These are phyloP conservation scores for Juglanconis oblonga DNA, from an alignment of 2,329 filamentous ascomycete species.

Conservation along the genomic window DNA sequence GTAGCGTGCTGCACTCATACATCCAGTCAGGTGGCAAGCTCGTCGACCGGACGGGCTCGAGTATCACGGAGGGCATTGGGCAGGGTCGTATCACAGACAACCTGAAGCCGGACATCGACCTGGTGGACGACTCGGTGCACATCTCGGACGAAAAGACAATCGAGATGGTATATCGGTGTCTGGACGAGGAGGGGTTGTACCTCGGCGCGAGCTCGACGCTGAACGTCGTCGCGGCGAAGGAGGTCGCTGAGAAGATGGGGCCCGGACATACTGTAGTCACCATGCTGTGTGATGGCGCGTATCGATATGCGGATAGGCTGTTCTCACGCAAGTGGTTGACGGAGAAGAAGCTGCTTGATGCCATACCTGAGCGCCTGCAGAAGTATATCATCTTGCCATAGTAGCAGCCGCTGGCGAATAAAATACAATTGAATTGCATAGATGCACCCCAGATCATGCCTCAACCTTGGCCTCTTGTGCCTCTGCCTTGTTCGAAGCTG, in stretches of 20 bases:
- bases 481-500: conserved; percentile 1
- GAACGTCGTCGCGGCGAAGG: conserved; percentile 93
- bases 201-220: conserved; percentile 89
- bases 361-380: conserved; percentile 79
- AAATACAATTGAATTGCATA: conserved; percentile 4
- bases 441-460: background rate
- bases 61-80: conserved; percentile 96
- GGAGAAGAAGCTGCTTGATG: conserved; percentile 76
- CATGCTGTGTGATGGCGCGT: conserved; percentile 93
- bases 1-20: conserved; percentile 90
- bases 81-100: conserved; percentile 98
- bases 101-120: conserved; percentile 75
- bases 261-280: conserved; percentile 90
- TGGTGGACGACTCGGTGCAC: conserved; percentile 79
- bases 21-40: conserved; percentile 81
- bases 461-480: conserved; percentile 3
- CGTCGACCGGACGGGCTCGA: conserved; percentile 75
- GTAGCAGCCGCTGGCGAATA: conserved; percentile 5
- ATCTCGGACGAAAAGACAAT: conserved; percentile 93
- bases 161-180: conserved; percentile 93
- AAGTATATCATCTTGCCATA: conserved; percentile 93
- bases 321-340: conserved; percentile 91
- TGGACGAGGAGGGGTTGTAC: conserved; percentile 95
- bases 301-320: conserved; percentile 88
- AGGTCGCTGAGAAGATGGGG: conserved; percentile 87